phyloP scores from a whole-genome alignment of 176 grass and related monocot genomes.

The Tillandsia leiboldiana region DNA sequence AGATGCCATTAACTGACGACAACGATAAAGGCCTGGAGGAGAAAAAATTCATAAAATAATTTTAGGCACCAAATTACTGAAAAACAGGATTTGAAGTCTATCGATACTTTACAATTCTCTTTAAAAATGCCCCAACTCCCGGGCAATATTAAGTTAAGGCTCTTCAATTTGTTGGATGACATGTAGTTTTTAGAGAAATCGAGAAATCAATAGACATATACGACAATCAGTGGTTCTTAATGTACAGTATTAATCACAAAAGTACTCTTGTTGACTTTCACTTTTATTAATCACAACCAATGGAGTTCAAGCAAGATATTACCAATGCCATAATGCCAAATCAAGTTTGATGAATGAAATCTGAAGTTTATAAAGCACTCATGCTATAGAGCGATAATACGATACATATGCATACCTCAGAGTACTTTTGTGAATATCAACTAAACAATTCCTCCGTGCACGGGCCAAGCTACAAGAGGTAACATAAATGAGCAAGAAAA shows the following conservation, averaged over 20 bases:
- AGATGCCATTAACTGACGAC: background rate
- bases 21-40: constrained; percentile 12
- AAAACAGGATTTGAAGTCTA: constrained; percentile 2
- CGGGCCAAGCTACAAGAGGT: constrained; percentile 23
- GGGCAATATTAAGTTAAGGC: too few relatives aligned
- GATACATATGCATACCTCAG: constrained; percentile 11
- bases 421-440: constrained; percentile 10
- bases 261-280: too few relatives aligned
- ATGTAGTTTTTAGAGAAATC: too few relatives aligned
- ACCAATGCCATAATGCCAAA: background rate
- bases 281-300: background rate
- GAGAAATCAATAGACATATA: too few relatives aligned
- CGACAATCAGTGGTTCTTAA: too few relatives aligned
- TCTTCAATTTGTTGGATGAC: too few relatives aligned
- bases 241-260: too few relatives aligned
- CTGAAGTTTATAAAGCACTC: background rate
- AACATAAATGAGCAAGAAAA: constrained; percentile 1
- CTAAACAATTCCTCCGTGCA: constrained; percentile 22
- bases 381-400: background rate
- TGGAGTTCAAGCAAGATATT: too few relatives aligned
- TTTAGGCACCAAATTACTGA: constrained; percentile 7
- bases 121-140: background rate
- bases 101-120: background rate
- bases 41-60: background rate
- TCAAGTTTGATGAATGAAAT: background rate